These are phyloP conservation scores for Rutstroemia sp. DNA, from an alignment of 2,329 filamentous ascomycete genomes.

Conservation along the genomic window DNA sequence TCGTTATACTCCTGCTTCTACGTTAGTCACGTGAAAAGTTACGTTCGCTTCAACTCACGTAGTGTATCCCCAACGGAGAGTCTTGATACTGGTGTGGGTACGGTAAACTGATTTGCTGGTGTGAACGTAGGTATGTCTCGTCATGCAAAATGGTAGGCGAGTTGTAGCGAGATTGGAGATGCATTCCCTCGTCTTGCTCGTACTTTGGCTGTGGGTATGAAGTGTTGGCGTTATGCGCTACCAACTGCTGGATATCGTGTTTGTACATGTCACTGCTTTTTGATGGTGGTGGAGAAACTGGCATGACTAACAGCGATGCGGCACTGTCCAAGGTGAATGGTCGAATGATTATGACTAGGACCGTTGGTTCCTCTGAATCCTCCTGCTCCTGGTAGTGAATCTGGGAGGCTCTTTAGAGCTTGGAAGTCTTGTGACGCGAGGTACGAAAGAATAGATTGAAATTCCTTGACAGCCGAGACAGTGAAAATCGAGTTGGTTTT, in stretches of 20 bases:
- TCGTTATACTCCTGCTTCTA: slow-evolving; percentile 20
- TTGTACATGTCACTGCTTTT: slow-evolving; percentile 33
- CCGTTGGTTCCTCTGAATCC: no score
- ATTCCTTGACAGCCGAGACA: no score
- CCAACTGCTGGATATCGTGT: slow-evolving; percentile 37
- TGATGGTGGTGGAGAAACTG: slow-evolving; percentile 34
- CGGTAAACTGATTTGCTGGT: slow-evolving; percentile 19
- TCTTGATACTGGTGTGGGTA: slow-evolving; percentile 26
- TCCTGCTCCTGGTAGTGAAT: not conserved
- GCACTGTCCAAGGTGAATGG: not conserved
- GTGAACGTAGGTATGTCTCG: slow-evolving; percentile 15
- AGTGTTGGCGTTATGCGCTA: slow-evolving; percentile 36
- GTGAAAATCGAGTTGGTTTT: no score
- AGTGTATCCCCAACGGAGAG: slow-evolving; percentile 21
- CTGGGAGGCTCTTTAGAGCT: not conserved
- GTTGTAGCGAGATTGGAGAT: slow-evolving; percentile 23
- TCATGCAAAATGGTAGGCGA: slow-evolving; percentile 21
- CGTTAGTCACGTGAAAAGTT: slow-evolving; percentile 11
- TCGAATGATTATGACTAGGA: no score
- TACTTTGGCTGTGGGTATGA: slow-evolving; percentile 24
- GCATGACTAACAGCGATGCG: slow-evolving; percentile 13
- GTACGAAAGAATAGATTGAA: no score
- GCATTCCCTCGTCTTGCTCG: slow-evolving; percentile 19
- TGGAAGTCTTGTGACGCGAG: no score
- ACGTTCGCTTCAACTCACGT: slow-evolving; percentile 16